Evolutionary conservation across 768 basidiomycete genomes (phyloP).

Genomic region (Lactifluus volemus): DNA sequence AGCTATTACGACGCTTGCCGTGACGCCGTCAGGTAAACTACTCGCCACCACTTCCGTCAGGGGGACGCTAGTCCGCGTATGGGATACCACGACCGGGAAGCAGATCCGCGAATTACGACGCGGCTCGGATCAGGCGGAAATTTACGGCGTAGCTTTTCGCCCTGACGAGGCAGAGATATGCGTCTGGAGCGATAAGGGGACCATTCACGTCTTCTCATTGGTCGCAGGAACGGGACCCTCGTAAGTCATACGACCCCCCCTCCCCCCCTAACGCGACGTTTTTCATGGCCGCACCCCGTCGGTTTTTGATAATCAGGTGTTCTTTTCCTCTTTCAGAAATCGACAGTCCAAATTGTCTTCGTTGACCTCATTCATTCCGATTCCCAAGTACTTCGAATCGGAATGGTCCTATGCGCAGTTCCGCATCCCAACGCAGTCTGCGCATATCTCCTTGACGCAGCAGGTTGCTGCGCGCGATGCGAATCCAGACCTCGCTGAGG

Average conservation of each 20-base stretch:
- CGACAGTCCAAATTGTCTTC: constrained; percentile 79
- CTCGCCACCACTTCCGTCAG: constrained; percentile 77
- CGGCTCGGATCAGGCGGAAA: constrained; percentile 84
- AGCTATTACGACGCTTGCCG: constrained; percentile 67
- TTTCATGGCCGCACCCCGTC: neutral
- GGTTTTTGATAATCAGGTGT: neutral
- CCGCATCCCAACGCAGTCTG: constrained; percentile 74
- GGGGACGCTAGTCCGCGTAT: constrained; percentile 82
- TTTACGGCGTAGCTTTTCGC: constrained; percentile 84
- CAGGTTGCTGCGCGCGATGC: constrained; percentile 44
- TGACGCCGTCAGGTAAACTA: constrained; percentile 67
- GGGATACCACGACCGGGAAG: constrained; percentile 69
- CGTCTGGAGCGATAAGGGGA: constrained; percentile 95
- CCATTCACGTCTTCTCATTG: constrained; percentile 82
- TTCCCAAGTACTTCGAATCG: constrained; percentile 90
- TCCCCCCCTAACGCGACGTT: no score
- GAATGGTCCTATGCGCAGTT: constrained; percentile 96
- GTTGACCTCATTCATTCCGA: constrained; percentile 67
- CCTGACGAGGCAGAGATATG: constrained; percentile 80
- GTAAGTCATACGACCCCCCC: constrained; percentile 35
- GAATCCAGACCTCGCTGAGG: constrained; percentile 56
- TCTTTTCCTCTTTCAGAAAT: constrained; percentile 42
- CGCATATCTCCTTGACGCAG: constrained; percentile 72
- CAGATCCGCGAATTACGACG: constrained; percentile 73
- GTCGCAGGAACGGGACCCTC: constrained; percentile 48